Evolutionary conservation across 2,329 filamentous ascomycete genomes (phyloP), one percentile per base, ranked within the genome.

Genomic region (Colletotrichum tamarilloi): DNA sequence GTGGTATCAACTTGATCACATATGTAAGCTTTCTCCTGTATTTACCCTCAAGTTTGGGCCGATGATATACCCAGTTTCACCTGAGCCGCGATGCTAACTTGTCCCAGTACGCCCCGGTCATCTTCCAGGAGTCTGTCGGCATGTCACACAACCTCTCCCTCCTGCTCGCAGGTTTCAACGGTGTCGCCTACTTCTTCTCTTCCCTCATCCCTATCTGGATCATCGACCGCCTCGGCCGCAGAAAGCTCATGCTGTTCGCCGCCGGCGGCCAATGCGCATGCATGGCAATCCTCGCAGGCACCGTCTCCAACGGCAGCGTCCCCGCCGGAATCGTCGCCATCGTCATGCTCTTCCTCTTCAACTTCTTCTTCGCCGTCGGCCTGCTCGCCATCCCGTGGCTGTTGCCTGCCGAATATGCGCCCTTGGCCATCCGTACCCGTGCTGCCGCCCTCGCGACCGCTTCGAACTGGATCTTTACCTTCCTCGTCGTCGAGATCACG

Each of bases 211-310:
- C 80, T 0, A 81, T 82, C 42, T 82, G 80, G 79, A 68, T 81
- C 28, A 81, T 82, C 32, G 81, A 83, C 46, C 78, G 79, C 2
- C 86, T 87, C 75, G 90, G 89, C 22, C 85, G 89, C 5, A 83
- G 90, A 9, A 90, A 89, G 77, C 83, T 91, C 79, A 89, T 92
- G 85, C 85, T 91, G 78, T 90, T 83, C 26, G 80, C 81, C 1
- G 80, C 78, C 14, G 77, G 74, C 1, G 82, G 81, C 1, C 82
- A 84, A 55, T 78, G 80, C 68, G 76, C 72, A 3, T 87, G 85
- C 72, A 87, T 88, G 85, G 83, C 83, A 12, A 78, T 87, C 2
- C 79, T 87, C 11, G 84, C 85, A 2, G 84, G 83, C 9, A 86
- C 85, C 0, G 82, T 86, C 0, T 82, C 79, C 11, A 78, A 83